Evolutionary conservation across 2,329 filamentous ascomycete genomes (phyloP).

Genomic region (Fusarium drepaniforme): DNA sequence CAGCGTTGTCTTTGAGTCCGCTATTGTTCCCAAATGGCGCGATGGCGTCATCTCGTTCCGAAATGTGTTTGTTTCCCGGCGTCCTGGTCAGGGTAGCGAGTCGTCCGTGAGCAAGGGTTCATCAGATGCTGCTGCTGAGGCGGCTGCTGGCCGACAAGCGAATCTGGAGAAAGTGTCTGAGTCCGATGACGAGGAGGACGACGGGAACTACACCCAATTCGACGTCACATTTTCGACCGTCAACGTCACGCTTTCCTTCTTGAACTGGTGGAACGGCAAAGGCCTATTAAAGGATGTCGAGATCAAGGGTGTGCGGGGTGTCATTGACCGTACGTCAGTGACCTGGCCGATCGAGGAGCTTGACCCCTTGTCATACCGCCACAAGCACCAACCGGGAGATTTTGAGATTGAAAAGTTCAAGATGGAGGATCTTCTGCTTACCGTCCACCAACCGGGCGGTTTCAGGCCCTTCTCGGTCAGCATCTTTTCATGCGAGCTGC

Average conservation of each 20-base stretch:
- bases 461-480: slow-evolving; percentile 97
- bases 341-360: slow-evolving; percentile 72
- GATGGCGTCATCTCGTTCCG: slow-evolving; percentile 96
- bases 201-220: slow-evolving; percentile 98
- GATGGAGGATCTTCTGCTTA: slow-evolving; percentile 92
- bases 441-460: slow-evolving; percentile 87
- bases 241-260: slow-evolving; percentile 94
- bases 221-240: slow-evolving; percentile 95
- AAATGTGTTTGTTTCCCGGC: slow-evolving; percentile 94
- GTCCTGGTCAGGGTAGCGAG: slow-evolving; percentile 80
- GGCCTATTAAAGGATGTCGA: slow-evolving; percentile 92
- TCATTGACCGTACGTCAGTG: slow-evolving; percentile 90
- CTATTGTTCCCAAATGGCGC: slow-evolving; percentile 96
- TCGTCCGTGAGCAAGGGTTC: slow-evolving; percentile 94
- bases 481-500: slow-evolving; percentile 95
- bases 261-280: slow-evolving; percentile 99
- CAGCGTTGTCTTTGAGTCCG: slow-evolving; percentile 96
- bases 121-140: slow-evolving; percentile 86
- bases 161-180: slow-evolving; percentile 50
- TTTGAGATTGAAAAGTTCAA: slow-evolving; percentile 99
- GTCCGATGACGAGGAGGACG: slow-evolving; percentile 65
- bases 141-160: slow-evolving; percentile 76
- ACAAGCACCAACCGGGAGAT: slow-evolving; percentile 89
- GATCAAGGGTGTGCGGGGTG: slow-evolving; percentile 91
- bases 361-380: slow-evolving; percentile 89